These are phyloP conservation scores for Xylaria curta DNA, from an alignment of 495 filamentous ascomycete genomes.

Conservation along the genomic window DNA sequence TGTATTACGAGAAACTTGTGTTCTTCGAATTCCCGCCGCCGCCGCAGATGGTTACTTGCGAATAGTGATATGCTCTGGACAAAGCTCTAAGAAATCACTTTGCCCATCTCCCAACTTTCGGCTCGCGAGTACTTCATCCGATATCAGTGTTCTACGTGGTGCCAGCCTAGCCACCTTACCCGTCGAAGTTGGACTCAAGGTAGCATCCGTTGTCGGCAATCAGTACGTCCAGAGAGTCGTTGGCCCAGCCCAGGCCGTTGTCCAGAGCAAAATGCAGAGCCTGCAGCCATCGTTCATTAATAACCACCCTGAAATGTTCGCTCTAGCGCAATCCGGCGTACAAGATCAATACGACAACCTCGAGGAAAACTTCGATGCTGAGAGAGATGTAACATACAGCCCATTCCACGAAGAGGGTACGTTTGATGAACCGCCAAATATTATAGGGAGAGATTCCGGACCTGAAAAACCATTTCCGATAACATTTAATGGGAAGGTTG, in stretches of 20 bases:
- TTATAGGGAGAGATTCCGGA: conserved; percentile 52
- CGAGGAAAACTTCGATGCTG: conserved; percentile 35
- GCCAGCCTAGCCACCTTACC: conserved; percentile 69
- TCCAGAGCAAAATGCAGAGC: conserved; percentile 40
- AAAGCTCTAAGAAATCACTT: conserved; percentile 49
- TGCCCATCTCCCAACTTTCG: conserved; percentile 70
- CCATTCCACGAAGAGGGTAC: conserved; percentile 31
- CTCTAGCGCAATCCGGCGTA: conserved; percentile 48
- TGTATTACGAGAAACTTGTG: conserved; percentile 62
- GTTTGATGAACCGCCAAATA: conserved; percentile 28
- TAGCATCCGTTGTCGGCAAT: conserved; percentile 59
- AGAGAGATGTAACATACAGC: conserved; percentile 35
- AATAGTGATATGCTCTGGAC: conserved; percentile 63
- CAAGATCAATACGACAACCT: conserved; percentile 41
- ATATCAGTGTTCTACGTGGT: conserved; percentile 64
- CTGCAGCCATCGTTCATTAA: conserved; percentile 54
- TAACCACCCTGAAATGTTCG: conserved; percentile 50
- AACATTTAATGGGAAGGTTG: conserved; percentile 54
- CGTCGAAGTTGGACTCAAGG: conserved; percentile 67
- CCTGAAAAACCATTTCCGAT: conserved; percentile 66
- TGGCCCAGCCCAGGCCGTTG: conserved; percentile 53
- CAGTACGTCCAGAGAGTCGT: conserved; percentile 53
- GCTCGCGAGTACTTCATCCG: conserved; percentile 64
- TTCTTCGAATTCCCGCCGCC: conserved; percentile 66
- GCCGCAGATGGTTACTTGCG: conserved; percentile 72